phyloP scores from a whole-genome alignment of 768 basidiomycete species.

The Boletellus sp. region DNA sequence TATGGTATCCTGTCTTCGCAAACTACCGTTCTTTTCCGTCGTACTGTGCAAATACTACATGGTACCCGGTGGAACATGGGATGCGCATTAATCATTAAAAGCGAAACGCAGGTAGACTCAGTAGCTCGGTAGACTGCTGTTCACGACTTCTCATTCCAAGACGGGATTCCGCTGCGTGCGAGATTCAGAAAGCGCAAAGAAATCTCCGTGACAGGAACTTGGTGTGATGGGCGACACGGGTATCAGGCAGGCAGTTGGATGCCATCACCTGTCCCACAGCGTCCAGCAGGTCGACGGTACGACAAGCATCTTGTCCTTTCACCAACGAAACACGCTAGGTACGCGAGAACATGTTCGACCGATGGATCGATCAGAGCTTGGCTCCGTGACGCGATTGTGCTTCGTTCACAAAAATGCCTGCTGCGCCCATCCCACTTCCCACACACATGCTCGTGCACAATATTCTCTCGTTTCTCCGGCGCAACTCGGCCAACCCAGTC shows the following conservation, averaged over 20 bases:
- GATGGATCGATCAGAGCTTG: slow-evolving; percentile 19
- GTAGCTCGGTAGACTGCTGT: too few relatives aligned
- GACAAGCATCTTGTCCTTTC: neutral
- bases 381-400: slow-evolving; percentile 22
- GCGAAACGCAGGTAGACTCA: too few relatives aligned
- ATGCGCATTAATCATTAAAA: too few relatives aligned
- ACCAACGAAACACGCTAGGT: slow-evolving; percentile 30
- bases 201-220: slow-evolving; percentile 55
- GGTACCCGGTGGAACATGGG: too few relatives aligned
- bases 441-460: slow-evolving; percentile 82
- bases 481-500: slow-evolving; percentile 81
- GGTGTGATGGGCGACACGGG: slow-evolving; percentile 63
- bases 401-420: slow-evolving; percentile 77
- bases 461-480: slow-evolving; percentile 60
- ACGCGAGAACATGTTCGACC: slow-evolving; percentile 16
- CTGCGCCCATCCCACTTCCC: slow-evolving; percentile 89
- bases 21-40: too few relatives aligned
- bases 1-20: too few relatives aligned
- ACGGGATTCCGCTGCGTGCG: too few relatives aligned
- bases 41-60: too few relatives aligned
- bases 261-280: slow-evolving; percentile 65
- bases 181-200: slow-evolving; percentile 43
- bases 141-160: too few relatives aligned
- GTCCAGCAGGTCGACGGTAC: slow-evolving; percentile 49
- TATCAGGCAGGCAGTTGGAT: slow-evolving; percentile 73